phyloP scores from a whole-genome alignment of 352 stramenopile species.

The Phytophthora capsici region DNA sequence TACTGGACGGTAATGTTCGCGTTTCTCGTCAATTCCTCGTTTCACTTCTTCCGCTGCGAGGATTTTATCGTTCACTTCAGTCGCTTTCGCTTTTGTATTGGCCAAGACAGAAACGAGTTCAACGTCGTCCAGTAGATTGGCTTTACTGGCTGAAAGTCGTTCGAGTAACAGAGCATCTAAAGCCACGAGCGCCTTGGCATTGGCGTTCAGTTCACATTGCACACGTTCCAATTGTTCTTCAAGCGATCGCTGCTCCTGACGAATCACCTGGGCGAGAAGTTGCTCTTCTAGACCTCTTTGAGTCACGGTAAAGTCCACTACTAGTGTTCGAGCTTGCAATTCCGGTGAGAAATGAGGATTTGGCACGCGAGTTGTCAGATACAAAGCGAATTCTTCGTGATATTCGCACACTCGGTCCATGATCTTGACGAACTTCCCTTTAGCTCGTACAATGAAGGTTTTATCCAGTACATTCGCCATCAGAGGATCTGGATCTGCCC shows the following conservation, averaged over 20 bases:
- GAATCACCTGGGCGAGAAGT: conserved; percentile 90
- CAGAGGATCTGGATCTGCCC: conserved; percentile 57
- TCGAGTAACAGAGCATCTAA: conserved; percentile 90
- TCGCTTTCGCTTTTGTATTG: conserved; percentile 91
- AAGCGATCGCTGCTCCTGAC: conserved; percentile 90
- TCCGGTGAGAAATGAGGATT: conserved; percentile 81
- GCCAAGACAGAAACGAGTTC: conserved; percentile 88
- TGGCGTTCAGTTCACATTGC: conserved; percentile 82
- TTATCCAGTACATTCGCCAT: conserved; percentile 74
- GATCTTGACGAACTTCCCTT: conserved; percentile 73
- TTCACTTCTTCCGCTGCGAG: conserved; percentile 87
- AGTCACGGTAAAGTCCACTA: conserved; percentile 94
- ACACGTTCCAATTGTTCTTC: conserved; percentile 92
- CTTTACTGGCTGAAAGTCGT: conserved; percentile 81
- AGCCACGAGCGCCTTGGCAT: conserved; percentile 87
- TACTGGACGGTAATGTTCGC: conserved; percentile 91
- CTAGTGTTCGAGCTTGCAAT: conserved; percentile 65
- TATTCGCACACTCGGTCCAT: conserved; percentile 75
- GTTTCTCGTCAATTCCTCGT: conserved; percentile 90
- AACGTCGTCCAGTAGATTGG: conserved; percentile 89
- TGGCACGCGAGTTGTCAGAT: conserved; percentile 67
- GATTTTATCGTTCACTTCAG: conserved; percentile 92
- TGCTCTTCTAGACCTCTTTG: conserved; percentile 92
- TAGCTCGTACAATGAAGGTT: conserved; percentile 63
- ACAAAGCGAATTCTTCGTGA: conserved; percentile 70